Conservation (phyloP, 768 basidiomycete species). For the Phylloporus rhodoxanthus region DNA sequence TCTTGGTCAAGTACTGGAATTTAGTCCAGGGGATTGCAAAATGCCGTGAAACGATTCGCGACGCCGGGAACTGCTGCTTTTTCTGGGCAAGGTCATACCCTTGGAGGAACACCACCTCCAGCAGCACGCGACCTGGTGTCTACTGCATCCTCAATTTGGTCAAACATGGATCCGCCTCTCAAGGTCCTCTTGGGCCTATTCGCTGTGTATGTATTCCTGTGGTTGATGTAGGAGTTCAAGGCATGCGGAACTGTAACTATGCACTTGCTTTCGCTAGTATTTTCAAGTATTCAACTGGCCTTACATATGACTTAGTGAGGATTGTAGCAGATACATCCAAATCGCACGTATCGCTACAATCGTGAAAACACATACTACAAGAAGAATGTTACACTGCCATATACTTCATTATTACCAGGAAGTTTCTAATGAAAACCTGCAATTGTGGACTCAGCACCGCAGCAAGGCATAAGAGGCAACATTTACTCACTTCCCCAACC, state of each 20-base stretch:
- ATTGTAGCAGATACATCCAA: background rate
- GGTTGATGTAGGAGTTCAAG: conserved; percentile 30
- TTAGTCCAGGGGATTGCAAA: conserved; percentile 51
- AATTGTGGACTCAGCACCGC: background rate
- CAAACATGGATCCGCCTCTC: conserved; percentile 59
- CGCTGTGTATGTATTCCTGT: conserved; percentile 57
- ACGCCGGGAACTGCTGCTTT: conserved; percentile 42
- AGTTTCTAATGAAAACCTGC: conserved; percentile 14
- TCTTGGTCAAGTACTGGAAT: conserved; percentile 2
- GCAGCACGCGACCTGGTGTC: conserved; percentile 32
- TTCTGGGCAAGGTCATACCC: conserved; percentile 66
- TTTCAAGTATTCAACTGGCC: background rate
- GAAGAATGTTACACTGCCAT: background rate
- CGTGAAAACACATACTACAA: background rate
- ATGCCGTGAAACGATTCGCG: conserved; percentile 50
- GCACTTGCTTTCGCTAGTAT: background rate
- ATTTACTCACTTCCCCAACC: conserved; percentile 42
- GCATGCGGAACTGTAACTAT: background rate
- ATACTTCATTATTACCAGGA: background rate
- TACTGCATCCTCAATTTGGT: conserved; percentile 34
- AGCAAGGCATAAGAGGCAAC: background rate
- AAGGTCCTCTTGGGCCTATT: conserved; percentile 59
- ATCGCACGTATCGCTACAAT: conserved; percentile 1
- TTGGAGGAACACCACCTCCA: conserved; percentile 46
- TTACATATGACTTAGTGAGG: background rate